Base-by-base conservation (phyloP, 352 stramenopile species). In the Globisporangium solare region DNA sequence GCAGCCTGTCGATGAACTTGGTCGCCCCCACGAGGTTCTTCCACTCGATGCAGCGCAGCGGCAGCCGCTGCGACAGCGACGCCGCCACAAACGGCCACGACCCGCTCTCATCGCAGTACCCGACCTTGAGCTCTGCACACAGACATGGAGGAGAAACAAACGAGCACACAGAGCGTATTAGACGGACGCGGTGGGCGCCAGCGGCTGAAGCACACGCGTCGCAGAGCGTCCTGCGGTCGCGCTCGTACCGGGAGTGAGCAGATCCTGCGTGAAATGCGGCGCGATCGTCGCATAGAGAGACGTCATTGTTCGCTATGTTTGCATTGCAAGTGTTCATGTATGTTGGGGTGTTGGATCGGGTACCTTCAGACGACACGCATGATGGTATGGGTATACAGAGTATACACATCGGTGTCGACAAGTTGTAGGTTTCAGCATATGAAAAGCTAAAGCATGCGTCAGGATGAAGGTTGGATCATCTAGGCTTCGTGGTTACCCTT, bases 31-130 rank as follows among this genome's bases (percentile, higher is more conserved):
- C 73, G 63, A 89, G 74, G 51, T 94, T 94, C 41, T 74, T 73
- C 84, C 84, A 94, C 51, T 88, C 78, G 61, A 94, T 94, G 24
- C 70, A 70, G 32, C 84, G 84, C 54, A 92, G 63, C 17, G 83
- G 83, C 41, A 94, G 68, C 0, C 81, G 73, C 55, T 83, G 71
- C 2, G 63, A 60, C 32, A 94, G 67, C 37, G 80, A 88, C 11
- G 74, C 70, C 35, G 70, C 72, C 18, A 94, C 51, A 64, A 94
- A 91, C 58, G 88, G 80, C 83, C 83, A 94, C n/a, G 89, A 79
- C 48, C 79, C 83, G 41, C 81, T 79, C 1, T 83, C 76, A 37
- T 94, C 83, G 12, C 76, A 67, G 61, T 86, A 88, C 6, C 75
- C 78, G 43, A 94, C 71, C n/a, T 75, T 74, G 31, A 92, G 68